Base-by-base conservation (phyloP, 495 filamentous ascomycete species). In the Neurospora sp. region DNA sequence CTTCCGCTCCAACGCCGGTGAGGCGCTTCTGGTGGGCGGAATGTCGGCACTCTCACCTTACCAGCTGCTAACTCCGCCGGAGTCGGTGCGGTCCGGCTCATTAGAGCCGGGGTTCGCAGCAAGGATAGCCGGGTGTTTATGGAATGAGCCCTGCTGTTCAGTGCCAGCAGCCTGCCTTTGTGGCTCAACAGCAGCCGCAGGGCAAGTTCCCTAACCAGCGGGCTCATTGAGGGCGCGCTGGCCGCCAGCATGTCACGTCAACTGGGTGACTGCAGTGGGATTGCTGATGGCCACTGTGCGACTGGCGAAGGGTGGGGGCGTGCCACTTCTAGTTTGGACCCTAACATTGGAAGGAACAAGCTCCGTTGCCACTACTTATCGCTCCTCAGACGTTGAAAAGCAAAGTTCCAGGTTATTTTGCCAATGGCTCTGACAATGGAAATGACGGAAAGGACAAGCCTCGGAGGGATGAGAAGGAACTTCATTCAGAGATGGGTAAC, bases 151-250 rank as follows among this genome's bases (percentile, higher is more conserved):
- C 89, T 39, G 87, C 84, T 31, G 84, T 89, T 75, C 89, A 89
- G 73, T 92, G 89, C 77, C 89, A 88, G 76, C 89, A 90, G 75
- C 90, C 91, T 6, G 84, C 87, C 1, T 93, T 90, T 75, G 83
- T 85, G 35, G 79, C 82, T 1, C 53, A 65, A 8, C 88, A 87
- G 70, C 91, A 92, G 75, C 87, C 84, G 70, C 90, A 90, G 79
- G 89, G 92, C 91, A 88, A 87, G 89, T 91, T 78, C 45, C 73
- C 77, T 40, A 77, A 73, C 71, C 79, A 77, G 70, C 77, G 79
- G 69, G 75, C 80, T n/a, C 78, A 79, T 72, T 79, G 76, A 80
- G 73, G 10, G 72, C 71, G 44, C 68, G 68, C 35, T 69, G 59
- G 70, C 35, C 39, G 45, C 65, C 35, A 44, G 16, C 53, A 65